A percentile compares a stretch with the other conserved stretches of the same genome.
Evolutionary conservation across 1,139 yeast species (phyloP).

Genomic region (Taiozyma sp.): DNA sequence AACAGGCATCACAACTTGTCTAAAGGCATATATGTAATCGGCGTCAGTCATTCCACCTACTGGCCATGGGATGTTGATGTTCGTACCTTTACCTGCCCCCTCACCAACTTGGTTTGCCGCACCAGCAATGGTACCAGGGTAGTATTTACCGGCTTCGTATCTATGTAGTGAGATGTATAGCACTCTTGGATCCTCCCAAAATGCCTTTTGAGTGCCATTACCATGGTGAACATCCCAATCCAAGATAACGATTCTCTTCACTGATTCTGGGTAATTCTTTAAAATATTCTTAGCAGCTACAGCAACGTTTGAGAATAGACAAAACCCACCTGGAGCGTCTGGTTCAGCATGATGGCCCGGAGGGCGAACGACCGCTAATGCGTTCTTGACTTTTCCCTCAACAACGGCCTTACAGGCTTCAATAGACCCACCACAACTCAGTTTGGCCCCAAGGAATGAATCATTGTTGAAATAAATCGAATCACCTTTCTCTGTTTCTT

Average conservation of each 20-base stretch:
- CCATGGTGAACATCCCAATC: constrained; percentile 99
- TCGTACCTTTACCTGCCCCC: constrained; percentile 80
- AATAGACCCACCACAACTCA: constrained; percentile 95
- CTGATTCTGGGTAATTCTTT: constrained; percentile 81
- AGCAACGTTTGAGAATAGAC: constrained; percentile 93
- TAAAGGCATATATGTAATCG: constrained; percentile 90
- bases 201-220: constrained; percentile 94
- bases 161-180: constrained; percentile 88
- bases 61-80: constrained; percentile 92
- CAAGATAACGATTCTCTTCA: constrained; percentile 71
- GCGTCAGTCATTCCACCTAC: constrained; percentile 93
- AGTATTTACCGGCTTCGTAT: constrained; percentile 86
- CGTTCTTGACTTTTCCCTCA: constrained; percentile 86
- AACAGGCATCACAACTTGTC: constrained; percentile 82
- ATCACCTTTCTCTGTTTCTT: constrained; percentile 88
- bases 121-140: constrained; percentile 91
- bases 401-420: constrained; percentile 96
- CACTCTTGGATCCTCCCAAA: constrained; percentile 83
- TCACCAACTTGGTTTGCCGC: constrained; percentile 75
- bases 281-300: constrained; percentile 90
- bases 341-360: constrained; percentile 99
- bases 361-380: constrained; percentile 93
- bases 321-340: constrained; percentile 93
- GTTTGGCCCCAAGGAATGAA: constrained; percentile 77
- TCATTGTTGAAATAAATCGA: constrained; percentile 94